Percentiles rank a stretch among this genome's conserved stretches.
These are phyloP conservation scores for Meyerozyma carpophila DNA, from an alignment of 1,139 yeast species.

Conservation along the genomic window DNA sequence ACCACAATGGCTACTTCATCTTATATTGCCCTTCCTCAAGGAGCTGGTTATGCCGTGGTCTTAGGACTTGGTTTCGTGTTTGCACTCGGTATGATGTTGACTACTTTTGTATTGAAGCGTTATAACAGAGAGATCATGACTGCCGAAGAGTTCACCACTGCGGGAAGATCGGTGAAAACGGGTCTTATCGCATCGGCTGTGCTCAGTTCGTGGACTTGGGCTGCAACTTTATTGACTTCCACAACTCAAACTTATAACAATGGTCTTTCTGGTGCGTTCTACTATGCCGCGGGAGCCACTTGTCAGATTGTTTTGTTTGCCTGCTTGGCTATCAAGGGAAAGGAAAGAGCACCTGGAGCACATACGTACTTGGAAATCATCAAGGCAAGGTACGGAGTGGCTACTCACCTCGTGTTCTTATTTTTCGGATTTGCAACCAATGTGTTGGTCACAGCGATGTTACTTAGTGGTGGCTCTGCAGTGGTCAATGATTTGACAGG, in stretches of 20 bases:
- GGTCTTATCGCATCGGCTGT: slow-evolving; percentile 84
- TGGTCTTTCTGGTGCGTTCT: slow-evolving; percentile 72
- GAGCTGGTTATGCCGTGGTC: slow-evolving; percentile 91
- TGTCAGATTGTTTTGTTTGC: slow-evolving; percentile 70
- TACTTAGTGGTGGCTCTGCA: slow-evolving; percentile 82
- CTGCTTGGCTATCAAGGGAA: slow-evolving; percentile 68
- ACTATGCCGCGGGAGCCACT: slow-evolving; percentile 76
- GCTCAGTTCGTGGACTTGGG: slow-evolving; percentile 94
- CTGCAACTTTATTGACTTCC: slow-evolving; percentile 74
- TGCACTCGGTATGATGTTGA: slow-evolving; percentile 71
- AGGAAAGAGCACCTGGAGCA: slow-evolving; percentile 67
- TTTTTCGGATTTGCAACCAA: slow-evolving; percentile 85
- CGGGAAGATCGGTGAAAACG: slow-evolving; percentile 78
- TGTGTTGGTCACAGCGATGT: slow-evolving; percentile 81
- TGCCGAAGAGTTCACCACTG: slow-evolving; percentile 86
- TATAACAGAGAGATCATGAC: slow-evolving; percentile 79
- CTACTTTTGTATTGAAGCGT: slow-evolving; percentile 64
- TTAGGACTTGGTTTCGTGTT: slow-evolving; percentile 84
- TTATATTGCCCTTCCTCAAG: slow-evolving; percentile 47
- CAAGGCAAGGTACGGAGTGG: slow-evolving; percentile 61
- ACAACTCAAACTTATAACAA: slow-evolving; percentile 73
- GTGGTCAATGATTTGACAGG: slow-evolving; percentile 75
- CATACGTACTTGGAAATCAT: slow-evolving; percentile 74
- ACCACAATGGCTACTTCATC: slow-evolving; percentile 1
- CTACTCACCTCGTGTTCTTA: slow-evolving; percentile 63